Evolutionary conservation across 352 stramenopile species (phyloP).

Genomic region (Globisporangium apiculatum): DNA sequence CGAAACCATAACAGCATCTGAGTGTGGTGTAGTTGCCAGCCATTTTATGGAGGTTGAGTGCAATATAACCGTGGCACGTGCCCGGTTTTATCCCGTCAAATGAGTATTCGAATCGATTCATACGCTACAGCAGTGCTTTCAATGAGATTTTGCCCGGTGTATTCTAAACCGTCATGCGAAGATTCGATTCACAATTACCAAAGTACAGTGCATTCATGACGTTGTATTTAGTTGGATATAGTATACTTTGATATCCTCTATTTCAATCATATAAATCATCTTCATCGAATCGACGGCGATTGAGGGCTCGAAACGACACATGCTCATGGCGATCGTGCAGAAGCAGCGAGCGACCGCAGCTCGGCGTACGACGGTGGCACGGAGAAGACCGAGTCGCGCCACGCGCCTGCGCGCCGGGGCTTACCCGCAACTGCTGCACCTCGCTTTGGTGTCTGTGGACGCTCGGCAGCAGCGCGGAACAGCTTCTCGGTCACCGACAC

Average conservation of each 20-base stretch:
- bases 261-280: too few relatives aligned
- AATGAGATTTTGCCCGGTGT: neutral
- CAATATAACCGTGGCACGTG: too few relatives aligned
- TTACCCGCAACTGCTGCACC: neutral
- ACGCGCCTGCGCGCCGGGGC: neutral
- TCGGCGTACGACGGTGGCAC: constrained; percentile 9
- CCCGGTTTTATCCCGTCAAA: neutral
- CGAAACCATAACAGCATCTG: neutral
- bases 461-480: constrained; percentile 5
- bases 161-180: neutral
- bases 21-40: too few relatives aligned
- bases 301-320: neutral
- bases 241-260: too few relatives aligned
- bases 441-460: constrained; percentile 2
- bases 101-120: neutral
- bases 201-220: too few relatives aligned
- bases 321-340: neutral
- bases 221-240: too few relatives aligned
- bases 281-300: neutral
- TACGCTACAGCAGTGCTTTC: neutral
- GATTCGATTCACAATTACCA: too few relatives aligned
- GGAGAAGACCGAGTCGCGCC: constrained; percentile 15
- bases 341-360: constrained; percentile 6
- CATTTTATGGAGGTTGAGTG: too few relatives aligned
- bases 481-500: constrained; percentile 6